Conservation (phyloP, 495 filamentous ascomycete species). For the Penicillium simplicissimum region DNA sequence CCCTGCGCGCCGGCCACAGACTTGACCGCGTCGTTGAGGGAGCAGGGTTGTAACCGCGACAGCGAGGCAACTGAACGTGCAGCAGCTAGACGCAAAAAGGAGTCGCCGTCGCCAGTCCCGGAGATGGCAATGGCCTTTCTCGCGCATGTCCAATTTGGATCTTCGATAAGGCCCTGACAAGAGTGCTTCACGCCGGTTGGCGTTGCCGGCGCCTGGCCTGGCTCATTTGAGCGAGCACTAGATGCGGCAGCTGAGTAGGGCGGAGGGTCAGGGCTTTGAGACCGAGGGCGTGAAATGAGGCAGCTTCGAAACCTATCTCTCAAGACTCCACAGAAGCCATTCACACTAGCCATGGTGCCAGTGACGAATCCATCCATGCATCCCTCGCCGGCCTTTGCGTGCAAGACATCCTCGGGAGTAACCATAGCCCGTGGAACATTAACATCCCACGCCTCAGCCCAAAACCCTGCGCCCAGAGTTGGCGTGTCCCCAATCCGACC, state of each 20-base stretch:
- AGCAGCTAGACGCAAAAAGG: slow-evolving; percentile 75
- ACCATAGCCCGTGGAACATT: neutral
- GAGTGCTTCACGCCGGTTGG: slow-evolving; percentile 2
- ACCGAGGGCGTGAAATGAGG: slow-evolving; percentile 38
- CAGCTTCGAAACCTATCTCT: slow-evolving; percentile 49
- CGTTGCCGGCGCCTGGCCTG: neutral
- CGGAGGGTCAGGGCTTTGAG: neutral
- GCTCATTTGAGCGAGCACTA: neutral
- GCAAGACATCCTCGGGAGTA: neutral
- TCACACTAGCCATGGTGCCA: neutral
- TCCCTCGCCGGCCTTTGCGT: neutral
- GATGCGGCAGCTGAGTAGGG: slow-evolving; percentile 12
- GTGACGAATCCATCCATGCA: neutral
- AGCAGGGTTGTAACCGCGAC: slow-evolving; percentile 55
- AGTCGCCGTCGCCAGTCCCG: slow-evolving; percentile 89
- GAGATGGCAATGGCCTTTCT: slow-evolving; percentile 67
- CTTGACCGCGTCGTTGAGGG: slow-evolving; percentile 52
- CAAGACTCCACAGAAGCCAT: neutral
- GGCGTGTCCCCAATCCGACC: slow-evolving; percentile 88
- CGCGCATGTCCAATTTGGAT: neutral
- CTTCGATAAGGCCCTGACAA: neutral
- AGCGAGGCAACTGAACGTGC: slow-evolving; percentile 72
- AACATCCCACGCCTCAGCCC: slow-evolving; percentile 80
- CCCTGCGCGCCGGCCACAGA: slow-evolving; percentile 69
- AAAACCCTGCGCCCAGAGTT: slow-evolving; percentile 82